phyloP scores from a whole-genome alignment of 2,329 filamentous ascomycete species.

The Botrytis byssoidea region DNA sequence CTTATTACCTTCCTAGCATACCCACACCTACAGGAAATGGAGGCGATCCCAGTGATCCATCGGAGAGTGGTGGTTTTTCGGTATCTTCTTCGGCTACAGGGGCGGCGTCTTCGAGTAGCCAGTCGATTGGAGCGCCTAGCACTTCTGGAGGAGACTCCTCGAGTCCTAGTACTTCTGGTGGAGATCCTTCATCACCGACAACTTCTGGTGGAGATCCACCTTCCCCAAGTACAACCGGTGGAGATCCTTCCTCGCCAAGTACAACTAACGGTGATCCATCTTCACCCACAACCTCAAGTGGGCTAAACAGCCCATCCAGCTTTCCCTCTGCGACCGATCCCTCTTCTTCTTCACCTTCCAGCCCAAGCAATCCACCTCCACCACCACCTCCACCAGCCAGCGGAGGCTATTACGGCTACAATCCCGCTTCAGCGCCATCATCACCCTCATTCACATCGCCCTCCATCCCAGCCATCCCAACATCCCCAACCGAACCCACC shows the following conservation, averaged over 20 bases:
- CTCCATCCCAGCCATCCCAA: neutral
- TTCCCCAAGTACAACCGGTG: neutral
- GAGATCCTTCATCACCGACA: neutral
- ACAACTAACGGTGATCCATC: neutral
- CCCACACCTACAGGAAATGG: neutral
- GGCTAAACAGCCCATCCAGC: neutral
- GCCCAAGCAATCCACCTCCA: neutral
- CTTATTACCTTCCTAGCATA: neutral
- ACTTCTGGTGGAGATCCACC: neutral
- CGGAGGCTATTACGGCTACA: neutral
- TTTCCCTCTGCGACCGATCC: neutral
- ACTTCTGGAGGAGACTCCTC: neutral
- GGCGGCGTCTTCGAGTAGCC: neutral
- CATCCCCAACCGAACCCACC: neutral
- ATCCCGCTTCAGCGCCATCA: too few species aligned
- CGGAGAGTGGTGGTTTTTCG: neutral
- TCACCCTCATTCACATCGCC: neutral
- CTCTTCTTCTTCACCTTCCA: neutral
- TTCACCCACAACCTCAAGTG: neutral
- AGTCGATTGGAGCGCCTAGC: neutral
- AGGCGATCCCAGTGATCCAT: neutral
- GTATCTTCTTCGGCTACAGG: neutral
- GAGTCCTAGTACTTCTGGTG: neutral
- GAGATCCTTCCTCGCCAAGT: neutral
- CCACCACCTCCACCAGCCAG: neutral